phyloP scores from a whole-genome alignment of 2,329 filamentous ascomycete species.

The Exophiala bonariae region DNA sequence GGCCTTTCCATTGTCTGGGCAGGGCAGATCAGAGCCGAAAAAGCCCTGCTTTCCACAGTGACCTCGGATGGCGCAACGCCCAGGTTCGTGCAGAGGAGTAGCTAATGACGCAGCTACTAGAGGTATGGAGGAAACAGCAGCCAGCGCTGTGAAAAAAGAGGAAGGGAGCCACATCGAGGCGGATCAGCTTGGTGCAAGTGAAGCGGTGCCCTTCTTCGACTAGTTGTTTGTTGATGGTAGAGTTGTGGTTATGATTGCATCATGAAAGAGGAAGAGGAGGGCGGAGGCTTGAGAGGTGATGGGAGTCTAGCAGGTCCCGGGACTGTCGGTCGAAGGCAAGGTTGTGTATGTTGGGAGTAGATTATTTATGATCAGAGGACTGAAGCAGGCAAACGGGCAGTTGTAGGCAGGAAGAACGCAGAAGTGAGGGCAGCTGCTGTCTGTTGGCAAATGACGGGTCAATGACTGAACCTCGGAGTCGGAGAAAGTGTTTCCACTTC shows the following conservation, averaged over 20 bases:
- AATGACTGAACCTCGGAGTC: no score
- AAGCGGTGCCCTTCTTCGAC: background rate
- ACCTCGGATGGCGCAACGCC: constrained; percentile 85
- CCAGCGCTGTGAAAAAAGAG: constrained; percentile 12
- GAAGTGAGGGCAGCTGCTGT: no score
- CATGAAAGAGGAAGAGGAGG: background rate
- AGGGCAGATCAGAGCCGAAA: constrained; percentile 87
- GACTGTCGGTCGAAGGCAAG: no score
- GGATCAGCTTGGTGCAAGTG: background rate
- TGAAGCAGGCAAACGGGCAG: no score
- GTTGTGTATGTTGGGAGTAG: no score
- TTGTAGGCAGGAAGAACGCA: no score
- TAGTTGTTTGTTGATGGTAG: background rate
- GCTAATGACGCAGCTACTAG: constrained; percentile 9
- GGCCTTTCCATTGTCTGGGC: constrained; percentile 85
- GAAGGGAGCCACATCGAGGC: constrained; percentile 13
- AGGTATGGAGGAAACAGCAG: constrained; percentile 15
- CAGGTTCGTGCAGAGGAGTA: constrained; percentile 71
- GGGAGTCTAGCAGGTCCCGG: no score
- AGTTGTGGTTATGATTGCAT: background rate
- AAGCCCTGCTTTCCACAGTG: constrained; percentile 89
- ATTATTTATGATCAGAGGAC: no score
- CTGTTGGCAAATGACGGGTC: no score
- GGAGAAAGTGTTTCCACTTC: no score
- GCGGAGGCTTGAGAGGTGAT: no score